A percentile compares a stretch with the other conserved stretches of the same genome.
phyloP scores from a whole-genome alignment of 306 rosid genomes.

The Pyrus bretschneideri region DNA sequence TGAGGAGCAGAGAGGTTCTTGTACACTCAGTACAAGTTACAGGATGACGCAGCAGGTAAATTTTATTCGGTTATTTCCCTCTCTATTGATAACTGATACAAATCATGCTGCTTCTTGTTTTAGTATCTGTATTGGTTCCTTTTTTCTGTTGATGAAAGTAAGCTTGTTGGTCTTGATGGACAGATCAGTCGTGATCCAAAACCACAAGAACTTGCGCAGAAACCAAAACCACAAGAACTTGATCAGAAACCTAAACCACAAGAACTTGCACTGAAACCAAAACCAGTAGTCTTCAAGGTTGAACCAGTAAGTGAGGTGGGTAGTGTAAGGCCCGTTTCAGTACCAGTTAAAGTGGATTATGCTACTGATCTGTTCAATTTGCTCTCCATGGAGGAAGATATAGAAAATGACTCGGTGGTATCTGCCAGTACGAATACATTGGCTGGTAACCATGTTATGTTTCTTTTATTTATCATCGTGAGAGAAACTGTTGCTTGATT shows the following conservation, averaged over 20 bases:
- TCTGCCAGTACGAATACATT: neutral
- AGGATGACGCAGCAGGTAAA: constrained; percentile 3
- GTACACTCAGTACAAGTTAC: constrained; percentile 24
- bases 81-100: neutral
- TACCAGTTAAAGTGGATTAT: constrained; percentile 16
- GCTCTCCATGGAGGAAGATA: constrained; percentile 6
- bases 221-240: neutral
- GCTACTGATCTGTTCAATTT: constrained; percentile 13
- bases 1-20: constrained; percentile 50
- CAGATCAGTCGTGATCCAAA: constrained; percentile 9
- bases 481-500: neutral
- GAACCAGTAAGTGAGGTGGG: neutral
- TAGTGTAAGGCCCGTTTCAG: neutral
- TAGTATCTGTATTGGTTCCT: neutral
- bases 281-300: neutral
- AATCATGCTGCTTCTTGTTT: neutral
- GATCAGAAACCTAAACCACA: neutral
- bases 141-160: neutral
- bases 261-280: neutral
- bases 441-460: constrained; percentile 4
- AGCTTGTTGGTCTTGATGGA: constrained; percentile 3
- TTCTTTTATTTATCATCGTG: neutral
- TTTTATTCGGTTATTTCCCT: neutral
- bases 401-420: neutral
- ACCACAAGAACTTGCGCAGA: neutral